Conservation (phyloP, 2,329 filamentous ascomycete species). For the Aspergillus ibericus region DNA sequence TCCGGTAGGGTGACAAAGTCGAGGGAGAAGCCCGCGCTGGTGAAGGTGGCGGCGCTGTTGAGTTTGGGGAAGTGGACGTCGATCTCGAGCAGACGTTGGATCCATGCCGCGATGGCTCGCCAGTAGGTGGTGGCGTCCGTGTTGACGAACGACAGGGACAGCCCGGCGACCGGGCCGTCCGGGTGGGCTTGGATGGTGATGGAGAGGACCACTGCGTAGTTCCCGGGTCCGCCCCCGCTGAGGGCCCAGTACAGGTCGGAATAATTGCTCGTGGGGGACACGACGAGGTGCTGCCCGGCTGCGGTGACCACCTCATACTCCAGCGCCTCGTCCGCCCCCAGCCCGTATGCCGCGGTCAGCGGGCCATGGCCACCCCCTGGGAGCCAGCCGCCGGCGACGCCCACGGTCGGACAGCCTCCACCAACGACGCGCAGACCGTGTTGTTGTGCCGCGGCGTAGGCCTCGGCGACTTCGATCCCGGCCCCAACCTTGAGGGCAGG, state of each 20-base stretch:
- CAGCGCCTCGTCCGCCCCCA: conserved; percentile 54
- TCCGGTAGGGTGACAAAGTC: too few species aligned
- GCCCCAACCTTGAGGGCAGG: conserved; percentile 55
- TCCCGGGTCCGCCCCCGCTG: conserved; percentile 19
- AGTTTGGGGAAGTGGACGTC: too few species aligned
- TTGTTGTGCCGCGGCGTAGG: conserved; percentile 48
- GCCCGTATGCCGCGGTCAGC: conserved; percentile 50
- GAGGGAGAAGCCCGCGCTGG: too few species aligned
- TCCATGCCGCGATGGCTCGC: too few species aligned
- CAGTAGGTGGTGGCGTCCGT: too few species aligned
- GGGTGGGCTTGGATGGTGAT: conserved; percentile 51
- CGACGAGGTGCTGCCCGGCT: conserved; percentile 22
- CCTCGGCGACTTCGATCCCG: conserved; percentile 53
- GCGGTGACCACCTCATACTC: conserved; percentile 51
- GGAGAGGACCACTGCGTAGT: conserved; percentile 30
- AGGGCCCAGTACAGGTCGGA: conserved; percentile 23
- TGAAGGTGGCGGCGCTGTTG: too few species aligned
- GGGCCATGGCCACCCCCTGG: conserved; percentile 60
- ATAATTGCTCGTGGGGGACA: conserved; percentile 12
- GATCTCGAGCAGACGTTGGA: too few species aligned
- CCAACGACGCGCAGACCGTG: conserved; percentile 53
- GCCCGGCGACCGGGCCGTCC: conserved; percentile 39
- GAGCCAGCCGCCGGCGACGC: conserved; percentile 59
- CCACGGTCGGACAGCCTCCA: conserved; percentile 56
- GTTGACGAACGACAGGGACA: too few species aligned